Evolutionary conservation across 2,329 filamentous ascomycete genomes (phyloP), one percentile per base, ranked within the genome.

Genomic region (Raffaelea deltoideospora): DNA sequence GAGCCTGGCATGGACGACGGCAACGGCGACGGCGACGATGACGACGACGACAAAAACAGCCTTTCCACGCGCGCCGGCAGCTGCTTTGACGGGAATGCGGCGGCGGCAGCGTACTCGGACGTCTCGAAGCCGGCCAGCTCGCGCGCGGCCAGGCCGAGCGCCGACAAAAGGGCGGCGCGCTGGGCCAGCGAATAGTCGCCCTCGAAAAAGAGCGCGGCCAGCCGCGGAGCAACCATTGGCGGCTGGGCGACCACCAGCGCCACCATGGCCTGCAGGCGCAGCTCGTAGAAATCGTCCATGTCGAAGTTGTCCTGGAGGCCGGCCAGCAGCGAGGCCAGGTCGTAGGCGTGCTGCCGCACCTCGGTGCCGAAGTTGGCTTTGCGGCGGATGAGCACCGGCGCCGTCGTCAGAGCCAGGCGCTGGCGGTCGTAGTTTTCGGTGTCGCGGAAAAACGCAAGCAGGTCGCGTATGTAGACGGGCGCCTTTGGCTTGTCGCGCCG

Each of bases 151-250:
- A 98, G 61, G 0, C 87, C 88, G 4, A 98, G 61, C 0, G 83
- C 77, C 17, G 84, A 79, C 36, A 98, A 75, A 27, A 96, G 68
- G 0, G 81, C 74, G 8, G 80, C 82, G 28, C 90, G 72, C 53
- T 96, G 88, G 0, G 78, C 72, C 27, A 96, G 63, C 0, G 87
- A 94, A 55, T 90, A 87, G 52, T 98, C 90, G 14, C 87, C 87
- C 30, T 85, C 79, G 52, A 95, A 96, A 52, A 90, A 92, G 0
- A 81, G 79, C 39, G 77, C 75, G 3, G 80, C 76, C 40, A 92
- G 83, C 79, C 84, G 92, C 13, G 75, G 81, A 0, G 76, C 87
- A 71, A 95, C 84, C 36, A 71, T 67, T 34, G 72, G 61, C 0
- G 90, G 84, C 44, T 82, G 73, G 1, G 83, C 77, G 3, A 90